Percentiles rank a stretch among this genome's conserved stretches.
These are phyloP conservation scores for Omphalotus olearius DNA, from an alignment of 1,284 basidiomycete genomes.

Conservation along the genomic window DNA sequence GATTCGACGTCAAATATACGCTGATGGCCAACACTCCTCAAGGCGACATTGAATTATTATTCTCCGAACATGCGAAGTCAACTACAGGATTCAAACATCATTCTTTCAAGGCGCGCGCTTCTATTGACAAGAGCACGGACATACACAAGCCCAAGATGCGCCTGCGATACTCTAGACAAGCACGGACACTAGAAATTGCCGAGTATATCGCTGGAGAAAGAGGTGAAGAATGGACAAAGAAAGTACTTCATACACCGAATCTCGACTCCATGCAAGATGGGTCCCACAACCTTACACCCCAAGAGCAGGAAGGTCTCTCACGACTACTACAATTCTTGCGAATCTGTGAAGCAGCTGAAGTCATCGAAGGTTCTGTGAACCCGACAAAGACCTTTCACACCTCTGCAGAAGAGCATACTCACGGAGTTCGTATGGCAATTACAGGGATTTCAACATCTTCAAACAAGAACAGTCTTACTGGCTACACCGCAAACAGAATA, in stretches of 20 bases:
- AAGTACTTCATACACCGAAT: slow-evolving; percentile 26
- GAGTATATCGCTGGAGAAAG: slow-evolving; percentile 27
- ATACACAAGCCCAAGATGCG: slow-evolving; percentile 28
- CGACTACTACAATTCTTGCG: slow-evolving; percentile 31
- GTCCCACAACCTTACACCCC: slow-evolving; percentile 26
- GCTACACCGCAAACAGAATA: slow-evolving; percentile 1
- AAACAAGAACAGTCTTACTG: no score
- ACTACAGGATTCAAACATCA: background rate
- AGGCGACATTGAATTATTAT: slow-evolving; percentile 45
- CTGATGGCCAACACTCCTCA: slow-evolving; percentile 52
- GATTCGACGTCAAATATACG: slow-evolving; percentile 37
- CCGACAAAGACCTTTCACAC: no score
- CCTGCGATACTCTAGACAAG: slow-evolving; percentile 38
- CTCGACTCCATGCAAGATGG: slow-evolving; percentile 24
- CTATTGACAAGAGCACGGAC: slow-evolving; percentile 10
- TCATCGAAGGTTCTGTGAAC: background rate
- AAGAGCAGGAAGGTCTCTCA: slow-evolving; percentile 27
- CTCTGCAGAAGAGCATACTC: no score
- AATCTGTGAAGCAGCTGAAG: slow-evolving; percentile 33
- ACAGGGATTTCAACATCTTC: no score
- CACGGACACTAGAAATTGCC: slow-evolving; percentile 38
- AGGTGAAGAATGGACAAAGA: slow-evolving; percentile 40
- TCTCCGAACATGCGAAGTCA: slow-evolving; percentile 18
- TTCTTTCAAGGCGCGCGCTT: background rate
- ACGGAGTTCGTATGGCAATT: no score